phyloP scores from a whole-genome alignment of 805 yeast species.

The Candida maltosa region DNA sequence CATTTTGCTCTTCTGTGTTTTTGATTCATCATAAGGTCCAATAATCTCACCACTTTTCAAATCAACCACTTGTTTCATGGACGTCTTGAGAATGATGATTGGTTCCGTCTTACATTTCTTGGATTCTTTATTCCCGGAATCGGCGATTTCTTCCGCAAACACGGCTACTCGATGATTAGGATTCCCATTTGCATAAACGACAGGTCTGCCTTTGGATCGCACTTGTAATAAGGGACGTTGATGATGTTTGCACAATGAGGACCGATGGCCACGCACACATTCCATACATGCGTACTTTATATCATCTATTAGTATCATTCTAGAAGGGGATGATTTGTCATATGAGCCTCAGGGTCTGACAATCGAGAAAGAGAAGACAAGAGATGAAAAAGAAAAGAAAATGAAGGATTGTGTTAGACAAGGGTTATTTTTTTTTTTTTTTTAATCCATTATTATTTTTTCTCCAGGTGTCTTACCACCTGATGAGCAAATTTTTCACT shows the following conservation, averaged over 20 bases:
- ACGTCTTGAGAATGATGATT: constrained; percentile 28
- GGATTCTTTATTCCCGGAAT: background rate
- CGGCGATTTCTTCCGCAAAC: constrained; percentile 41
- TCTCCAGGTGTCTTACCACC: too few relatives aligned
- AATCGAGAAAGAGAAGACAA: too few relatives aligned
- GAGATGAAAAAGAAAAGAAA: too few relatives aligned
- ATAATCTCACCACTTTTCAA: constrained; percentile 33
- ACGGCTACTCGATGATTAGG: constrained; percentile 59
- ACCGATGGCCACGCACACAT: constrained; percentile 91
- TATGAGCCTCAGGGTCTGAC: too few relatives aligned
- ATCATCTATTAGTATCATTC: constrained; percentile 75
- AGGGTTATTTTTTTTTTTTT: too few relatives aligned
- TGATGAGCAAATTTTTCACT: too few relatives aligned
- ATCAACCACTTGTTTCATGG: constrained; percentile 39
- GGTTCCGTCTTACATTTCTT: constrained; percentile 15
- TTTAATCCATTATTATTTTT: too few relatives aligned
- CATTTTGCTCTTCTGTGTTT: constrained; percentile 9
- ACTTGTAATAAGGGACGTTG: constrained; percentile 80
- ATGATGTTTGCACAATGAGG: constrained; percentile 81
- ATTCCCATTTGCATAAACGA: constrained; percentile 48
- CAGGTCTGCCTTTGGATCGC: constrained; percentile 86
- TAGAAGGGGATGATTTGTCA: background rate
- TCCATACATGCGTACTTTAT: constrained; percentile 80
- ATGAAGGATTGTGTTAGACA: too few relatives aligned
- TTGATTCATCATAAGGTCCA: constrained; percentile 32